Evolutionary conservation across 2,329 filamentous ascomycete species (phyloP), one percentile per base, ranked within the genome.

Genomic region (Colletotrichum incanum): DNA sequence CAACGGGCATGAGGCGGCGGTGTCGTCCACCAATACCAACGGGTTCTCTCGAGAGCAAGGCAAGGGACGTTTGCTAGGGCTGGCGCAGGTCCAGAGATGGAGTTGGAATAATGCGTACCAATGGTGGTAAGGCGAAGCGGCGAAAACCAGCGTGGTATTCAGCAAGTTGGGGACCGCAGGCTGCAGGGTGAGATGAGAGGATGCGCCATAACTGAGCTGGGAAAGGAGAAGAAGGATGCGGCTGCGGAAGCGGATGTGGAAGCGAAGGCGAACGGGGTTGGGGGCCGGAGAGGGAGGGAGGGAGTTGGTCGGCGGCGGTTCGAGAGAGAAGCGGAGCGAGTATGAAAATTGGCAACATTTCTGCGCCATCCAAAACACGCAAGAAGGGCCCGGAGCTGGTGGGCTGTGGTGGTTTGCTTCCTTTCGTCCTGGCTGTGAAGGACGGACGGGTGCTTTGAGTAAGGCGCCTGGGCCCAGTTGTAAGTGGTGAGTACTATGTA

Each of bases 11-110:
- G 55, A 49, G 16, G 23, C 47, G 60, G 20, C 5, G 31, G 41
- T 47, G 23, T 64, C 20, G 39, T 39, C 58, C 14, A 41, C 39
- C 66, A 64, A 43, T 50, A 31, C 34, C 39, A 18, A 31, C 18
- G 34, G n/a, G 26, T 26, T 58, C 9, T 41, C 7, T 23, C 4
- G 7, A 18, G 20, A 37, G 2, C 12, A 1, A 56, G n/a, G 54
- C 54, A 56, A 26, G n/a, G 34, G 20, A 34, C n/a, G 9, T 39
- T 56, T 56, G 31, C 52, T 55, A 55, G 28, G 52, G 20, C 52
- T 56, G 54, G 34, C 6, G 34, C 54, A 39, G 34, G 34, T 26
- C 31, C 18, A 23, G 37, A 2, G 49, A 18, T 23, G 20, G 18
- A 20, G 20, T 26, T 37, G n/a, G 34, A 39, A 23, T 26, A 12